These are phyloP conservation scores for Fusarium heterosporum DNA, from an alignment of 2,329 filamentous ascomycete species.

Conservation along the genomic window DNA sequence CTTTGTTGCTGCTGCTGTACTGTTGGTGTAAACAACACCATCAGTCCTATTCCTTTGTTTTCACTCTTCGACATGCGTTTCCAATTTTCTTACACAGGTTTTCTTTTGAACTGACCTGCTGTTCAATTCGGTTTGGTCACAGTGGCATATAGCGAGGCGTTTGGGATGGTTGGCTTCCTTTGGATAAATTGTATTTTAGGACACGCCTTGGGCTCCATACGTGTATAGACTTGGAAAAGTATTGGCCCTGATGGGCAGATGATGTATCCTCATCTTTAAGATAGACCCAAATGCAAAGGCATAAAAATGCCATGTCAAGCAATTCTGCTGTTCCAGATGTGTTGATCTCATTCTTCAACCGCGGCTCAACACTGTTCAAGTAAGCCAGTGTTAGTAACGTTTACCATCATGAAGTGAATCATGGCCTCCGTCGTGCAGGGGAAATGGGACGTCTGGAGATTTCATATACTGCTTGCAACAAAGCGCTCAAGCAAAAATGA, in stretches of 20 bases:
- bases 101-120: slow-evolving; percentile 19
- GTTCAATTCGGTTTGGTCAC: slow-evolving; percentile 28
- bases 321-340: neutral
- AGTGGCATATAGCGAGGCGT: slow-evolving; percentile 45
- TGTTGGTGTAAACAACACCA: slow-evolving; percentile 49
- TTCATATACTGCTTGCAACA: too few species aligned
- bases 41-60: neutral
- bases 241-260: slow-evolving; percentile 10
- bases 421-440: neutral
- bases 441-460: too few species aligned
- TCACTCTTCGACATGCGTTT: slow-evolving; percentile 1
- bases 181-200: slow-evolving; percentile 12
- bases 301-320: slow-evolving; percentile 3
- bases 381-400: neutral
- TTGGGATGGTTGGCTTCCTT: slow-evolving; percentile 33
- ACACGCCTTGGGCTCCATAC: neutral
- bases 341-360: neutral
- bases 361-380: neutral
- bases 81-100: slow-evolving; percentile 21
- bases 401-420: slow-evolving; percentile 35
- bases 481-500: too few species aligned
- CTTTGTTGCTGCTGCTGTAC: slow-evolving; percentile 57
- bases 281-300: slow-evolving; percentile 32
- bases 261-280: slow-evolving; percentile 8
- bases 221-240: slow-evolving; percentile 14